phyloP scores from a whole-genome alignment of 208 protist species.

The Angomonas ambiguus region DNA sequence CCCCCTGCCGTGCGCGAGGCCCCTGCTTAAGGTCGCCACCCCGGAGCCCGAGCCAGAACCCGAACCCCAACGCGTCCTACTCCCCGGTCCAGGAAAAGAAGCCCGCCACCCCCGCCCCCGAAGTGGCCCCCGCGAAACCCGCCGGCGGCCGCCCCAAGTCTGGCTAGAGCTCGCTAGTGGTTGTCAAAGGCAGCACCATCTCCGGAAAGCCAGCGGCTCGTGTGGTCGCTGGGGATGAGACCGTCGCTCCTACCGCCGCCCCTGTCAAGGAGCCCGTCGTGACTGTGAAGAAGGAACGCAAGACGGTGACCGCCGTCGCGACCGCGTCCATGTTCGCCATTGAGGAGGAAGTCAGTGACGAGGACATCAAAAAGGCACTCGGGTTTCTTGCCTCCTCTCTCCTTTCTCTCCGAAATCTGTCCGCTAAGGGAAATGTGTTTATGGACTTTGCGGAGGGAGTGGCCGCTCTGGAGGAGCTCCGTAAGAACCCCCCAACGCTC shows the following conservation, averaged over 20 bases:
- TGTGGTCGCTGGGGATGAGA: slow-evolving; percentile 23
- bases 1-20: slow-evolving; percentile 13
- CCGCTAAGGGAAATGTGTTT: slow-evolving; percentile 68
- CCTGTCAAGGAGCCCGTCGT: slow-evolving; percentile 14
- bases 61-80: background rate
- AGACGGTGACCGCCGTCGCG: slow-evolving; percentile 40
- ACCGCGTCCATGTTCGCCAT: slow-evolving; percentile 87
- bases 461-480: slow-evolving; percentile 50
- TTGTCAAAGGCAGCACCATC: slow-evolving; percentile 22
- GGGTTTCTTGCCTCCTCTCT: slow-evolving; percentile 45
- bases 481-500: slow-evolving; percentile 34
- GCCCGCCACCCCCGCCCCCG: slow-evolving; percentile 1
- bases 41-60: background rate
- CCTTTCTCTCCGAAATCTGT: slow-evolving; percentile 84
- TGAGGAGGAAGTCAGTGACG: slow-evolving; percentile 57
- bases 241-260: slow-evolving; percentile 24
- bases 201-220: slow-evolving; percentile 36
- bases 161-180: slow-evolving; percentile 57
- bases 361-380: slow-evolving; percentile 71
- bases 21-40: slow-evolving; percentile 13
- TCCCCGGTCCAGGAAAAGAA: background rate
- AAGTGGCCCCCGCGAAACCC: slow-evolving; percentile 5
- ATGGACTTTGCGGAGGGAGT: slow-evolving; percentile 80
- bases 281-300: slow-evolving; percentile 31
- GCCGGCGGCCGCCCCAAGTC: slow-evolving; percentile 10